Evolutionary conservation across 768 basidiomycete genomes (phyloP), one percentile per base, ranked within the genome.

Genomic region (Boletellus ananas): DNA sequence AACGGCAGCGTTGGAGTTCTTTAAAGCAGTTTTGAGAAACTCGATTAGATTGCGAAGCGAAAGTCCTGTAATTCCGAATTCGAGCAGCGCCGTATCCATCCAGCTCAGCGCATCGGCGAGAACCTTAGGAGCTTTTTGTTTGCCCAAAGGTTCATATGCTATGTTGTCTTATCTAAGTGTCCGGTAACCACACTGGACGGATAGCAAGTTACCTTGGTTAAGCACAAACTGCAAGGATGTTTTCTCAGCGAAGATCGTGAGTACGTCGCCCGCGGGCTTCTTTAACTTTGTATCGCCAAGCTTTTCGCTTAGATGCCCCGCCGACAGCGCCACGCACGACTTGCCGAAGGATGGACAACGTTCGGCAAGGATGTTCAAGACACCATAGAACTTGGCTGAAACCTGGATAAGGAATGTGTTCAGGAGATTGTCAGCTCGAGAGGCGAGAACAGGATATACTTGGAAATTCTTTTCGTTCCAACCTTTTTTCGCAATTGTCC

Each of bases 381-480:
- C 81, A 21, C 78, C 83, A 67, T 94, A 98, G 43, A 97, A 67
- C 68, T 94, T 97, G 14, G 85, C 75, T 6, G 90, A 94, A 40
- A 99, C 94, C 94, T 97, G 47, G 21, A 44, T 27, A 33, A 39
- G 17, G 23, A 1, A 50, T 37, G 20, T 11, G 39, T 58, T 63
- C 23, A 60, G 52, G 39, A n/a, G 5, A 49, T 34, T 17, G 16
- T 38, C n/a, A 36, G 43, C 12, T 25, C 20, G 27, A 6, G 23
- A 13, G 29, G 6, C 1, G 45, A 37, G 47, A 25, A 18, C 5
- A 20, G 61, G 69, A 43, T 25, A 49, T 52, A 89, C 94, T 74
- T 99, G 95, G 58, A 99, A 99, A 62, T 98, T 99, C 76, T 96
- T 98, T 72, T 99, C 96, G n/a, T 77, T 80, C 94, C 93, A 97